Evolutionary conservation across 768 basidiomycete species (phyloP).

Genomic region (Lactarius sp.): DNA sequence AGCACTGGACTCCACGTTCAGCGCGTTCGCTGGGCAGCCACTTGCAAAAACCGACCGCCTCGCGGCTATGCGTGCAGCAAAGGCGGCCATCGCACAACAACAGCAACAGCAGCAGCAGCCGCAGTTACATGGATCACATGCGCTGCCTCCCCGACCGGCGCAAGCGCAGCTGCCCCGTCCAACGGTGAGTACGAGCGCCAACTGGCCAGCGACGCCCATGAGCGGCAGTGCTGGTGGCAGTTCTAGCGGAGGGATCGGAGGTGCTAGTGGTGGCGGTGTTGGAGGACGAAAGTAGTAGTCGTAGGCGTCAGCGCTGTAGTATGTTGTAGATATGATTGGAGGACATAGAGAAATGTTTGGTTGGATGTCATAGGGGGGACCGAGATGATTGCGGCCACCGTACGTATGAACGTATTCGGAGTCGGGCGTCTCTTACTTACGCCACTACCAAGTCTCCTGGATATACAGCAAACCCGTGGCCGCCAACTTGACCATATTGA

Average conservation of each 20-base stretch:
- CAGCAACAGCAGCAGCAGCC: background rate
- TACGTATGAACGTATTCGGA: no score
- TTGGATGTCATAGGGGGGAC: no score
- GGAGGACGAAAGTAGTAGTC: background rate
- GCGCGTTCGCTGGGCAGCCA: background rate
- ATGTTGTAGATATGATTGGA: no score
- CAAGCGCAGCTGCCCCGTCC: background rate
- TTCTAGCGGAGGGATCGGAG: background rate
- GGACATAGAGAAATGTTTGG: no score
- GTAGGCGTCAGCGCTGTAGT: no score
- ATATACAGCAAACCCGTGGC: no score
- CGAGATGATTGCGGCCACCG: no score
- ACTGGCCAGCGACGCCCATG: background rate
- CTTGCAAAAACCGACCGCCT: background rate
- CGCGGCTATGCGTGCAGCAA: slow-evolving; percentile 8
- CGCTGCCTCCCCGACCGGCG: background rate
- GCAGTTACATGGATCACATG: background rate
- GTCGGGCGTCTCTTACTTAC: no score
- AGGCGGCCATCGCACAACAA: slow-evolving; percentile 1
- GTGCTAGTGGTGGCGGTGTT: background rate
- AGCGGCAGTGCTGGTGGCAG: background rate
- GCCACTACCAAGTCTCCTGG: no score
- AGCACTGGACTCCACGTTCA: background rate
- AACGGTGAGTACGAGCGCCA: background rate
- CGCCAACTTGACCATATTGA: no score